Percentiles rank a stretch among this genome's conserved stretches.
These are phyloP conservation scores for Petasospora rhodanensis DNA, from an alignment of 1,139 yeast genomes.

Conservation along the genomic window DNA sequence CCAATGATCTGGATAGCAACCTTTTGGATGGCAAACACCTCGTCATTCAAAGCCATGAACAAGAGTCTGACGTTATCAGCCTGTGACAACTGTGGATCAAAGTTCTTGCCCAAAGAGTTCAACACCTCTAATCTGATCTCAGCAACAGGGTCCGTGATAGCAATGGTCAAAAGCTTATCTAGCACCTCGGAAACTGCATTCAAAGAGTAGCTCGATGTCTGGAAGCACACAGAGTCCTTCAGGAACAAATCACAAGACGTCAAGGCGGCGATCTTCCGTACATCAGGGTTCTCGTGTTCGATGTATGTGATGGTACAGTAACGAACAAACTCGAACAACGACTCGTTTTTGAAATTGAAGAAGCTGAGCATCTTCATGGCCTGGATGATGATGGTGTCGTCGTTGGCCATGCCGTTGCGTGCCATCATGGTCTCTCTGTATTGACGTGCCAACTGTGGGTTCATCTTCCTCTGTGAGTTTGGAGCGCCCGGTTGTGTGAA, in stretches of 20 bases:
- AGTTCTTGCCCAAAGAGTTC: slow-evolving; percentile 62
- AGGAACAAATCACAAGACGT: slow-evolving; percentile 79
- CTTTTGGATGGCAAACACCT: slow-evolving; percentile 74
- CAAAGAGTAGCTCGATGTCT: slow-evolving; percentile 79
- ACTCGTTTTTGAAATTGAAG: slow-evolving; percentile 71
- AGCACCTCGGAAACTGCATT: slow-evolving; percentile 82
- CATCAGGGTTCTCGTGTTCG: slow-evolving; percentile 73
- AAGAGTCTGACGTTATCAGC: slow-evolving; percentile 83
- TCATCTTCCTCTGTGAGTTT: slow-evolving; percentile 49
- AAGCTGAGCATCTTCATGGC: slow-evolving; percentile 57
- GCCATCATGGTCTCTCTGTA: slow-evolving; percentile 71
- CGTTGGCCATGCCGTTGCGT: slow-evolving; percentile 50
- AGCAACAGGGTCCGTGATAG: slow-evolving; percentile 85
- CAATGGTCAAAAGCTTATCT: slow-evolving; percentile 72
- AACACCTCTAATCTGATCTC: slow-evolving; percentile 82
- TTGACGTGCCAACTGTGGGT: slow-evolving; percentile 63
- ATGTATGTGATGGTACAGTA: slow-evolving; percentile 77
- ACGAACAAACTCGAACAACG: slow-evolving; percentile 82
- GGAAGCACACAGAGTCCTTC: slow-evolving; percentile 79
- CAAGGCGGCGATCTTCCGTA: slow-evolving; percentile 79
- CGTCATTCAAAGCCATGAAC: slow-evolving; percentile 90
- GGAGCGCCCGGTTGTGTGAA: slow-evolving; percentile 92
- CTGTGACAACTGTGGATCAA: slow-evolving; percentile 91
- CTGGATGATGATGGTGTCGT: slow-evolving; percentile 30
- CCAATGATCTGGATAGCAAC: slow-evolving; percentile 82